These are phyloP conservation scores for Schizochytrium sp. DNA, from an alignment of 108 stramenopile species.

Conservation along the genomic window DNA sequence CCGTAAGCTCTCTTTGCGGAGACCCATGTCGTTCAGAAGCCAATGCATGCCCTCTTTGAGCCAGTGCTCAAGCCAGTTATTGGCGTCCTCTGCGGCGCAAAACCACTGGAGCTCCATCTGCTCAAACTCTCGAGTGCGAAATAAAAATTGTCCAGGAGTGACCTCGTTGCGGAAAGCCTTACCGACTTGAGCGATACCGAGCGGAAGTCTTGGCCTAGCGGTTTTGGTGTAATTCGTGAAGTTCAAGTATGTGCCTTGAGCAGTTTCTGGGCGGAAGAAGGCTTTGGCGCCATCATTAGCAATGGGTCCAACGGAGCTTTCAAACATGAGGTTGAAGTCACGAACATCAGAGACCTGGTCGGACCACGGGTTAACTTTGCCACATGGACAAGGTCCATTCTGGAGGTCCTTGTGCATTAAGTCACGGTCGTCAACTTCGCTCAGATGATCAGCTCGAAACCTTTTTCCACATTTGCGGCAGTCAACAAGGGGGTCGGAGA, in stretches of 20 bases:
- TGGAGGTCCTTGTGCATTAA: not conserved
- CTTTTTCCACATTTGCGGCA: slow-evolving; percentile 92
- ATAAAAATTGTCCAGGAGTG: slow-evolving; percentile 95
- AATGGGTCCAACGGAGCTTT: slow-evolving; percentile 91
- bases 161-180: slow-evolving; percentile 99
- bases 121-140: slow-evolving; percentile 96
- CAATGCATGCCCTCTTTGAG: slow-evolving; percentile 81
- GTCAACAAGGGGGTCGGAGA: slow-evolving; percentile 97
- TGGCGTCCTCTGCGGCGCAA: slow-evolving; percentile 79
- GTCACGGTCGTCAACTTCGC: slow-evolving; percentile 79
- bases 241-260: slow-evolving; percentile 97
- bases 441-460: slow-evolving; percentile 94
- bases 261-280: slow-evolving; percentile 96
- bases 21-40: slow-evolving; percentile 82
- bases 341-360: slow-evolving; percentile 67
- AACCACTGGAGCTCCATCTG: slow-evolving; percentile 98
- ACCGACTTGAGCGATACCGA: slow-evolving; percentile 96
- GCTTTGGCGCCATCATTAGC: slow-evolving; percentile 83
- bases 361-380: slow-evolving; percentile 20
- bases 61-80: slow-evolving; percentile 76
- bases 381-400: not conserved
- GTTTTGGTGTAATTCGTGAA: slow-evolving; percentile 89
- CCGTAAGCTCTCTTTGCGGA: slow-evolving; percentile 86
- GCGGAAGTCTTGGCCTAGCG: slow-evolving; percentile 85
- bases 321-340: slow-evolving; percentile 97